A percentile compares a stretch with the other conserved stretches of the same genome.
Evolutionary conservation across 2,329 filamentous ascomycete species (phyloP).

Genomic region (Colletotrichum lindemuthianum): DNA sequence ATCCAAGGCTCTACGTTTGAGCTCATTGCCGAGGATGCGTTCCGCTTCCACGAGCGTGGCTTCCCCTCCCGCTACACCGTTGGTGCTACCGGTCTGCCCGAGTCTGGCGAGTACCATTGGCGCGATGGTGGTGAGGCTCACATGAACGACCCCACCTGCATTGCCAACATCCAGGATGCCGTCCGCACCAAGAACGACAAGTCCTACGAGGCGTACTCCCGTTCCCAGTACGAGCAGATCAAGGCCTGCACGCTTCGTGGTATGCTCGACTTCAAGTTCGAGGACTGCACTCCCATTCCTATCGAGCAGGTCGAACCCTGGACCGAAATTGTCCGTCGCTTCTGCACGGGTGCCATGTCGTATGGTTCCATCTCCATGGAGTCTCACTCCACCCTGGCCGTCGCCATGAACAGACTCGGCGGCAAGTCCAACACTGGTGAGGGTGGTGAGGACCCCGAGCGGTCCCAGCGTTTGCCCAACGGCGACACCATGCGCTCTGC

Average conservation of each 20-base stretch:
- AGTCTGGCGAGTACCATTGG: slow-evolving; percentile 98
- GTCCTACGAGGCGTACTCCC: slow-evolving; percentile 96
- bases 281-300: slow-evolving; percentile 83
- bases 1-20: slow-evolving; percentile 96
- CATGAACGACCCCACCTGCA: slow-evolving; percentile 92
- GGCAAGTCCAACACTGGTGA: slow-evolving; percentile 98
- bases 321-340: slow-evolving; percentile 96
- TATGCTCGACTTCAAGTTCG: slow-evolving; percentile 95
- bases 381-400: slow-evolving; percentile 92
- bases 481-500: slow-evolving; percentile 97
- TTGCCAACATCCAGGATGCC: slow-evolving; percentile 97
- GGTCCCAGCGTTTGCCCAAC: slow-evolving; percentile 85
- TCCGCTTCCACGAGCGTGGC: slow-evolving; percentile 93
- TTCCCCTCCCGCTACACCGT: slow-evolving; percentile 84
- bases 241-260: slow-evolving; percentile 95
- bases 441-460: slow-evolving; percentile 94
- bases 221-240: slow-evolving; percentile 93
- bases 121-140: slow-evolving; percentile 95
- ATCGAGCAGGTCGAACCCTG: slow-evolving; percentile 98
- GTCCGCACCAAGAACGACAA: slow-evolving; percentile 98
- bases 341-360: slow-evolving; percentile 98
- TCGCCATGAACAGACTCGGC: slow-evolving; percentile 96
- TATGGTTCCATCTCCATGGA: slow-evolving; percentile 99
- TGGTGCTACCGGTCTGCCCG: slow-evolving; percentile 81
- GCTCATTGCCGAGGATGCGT: slow-evolving; percentile 91